Base-by-base conservation (phyloP, 352 stramenopile genomes). In the Phytophthora meadii region DNA sequence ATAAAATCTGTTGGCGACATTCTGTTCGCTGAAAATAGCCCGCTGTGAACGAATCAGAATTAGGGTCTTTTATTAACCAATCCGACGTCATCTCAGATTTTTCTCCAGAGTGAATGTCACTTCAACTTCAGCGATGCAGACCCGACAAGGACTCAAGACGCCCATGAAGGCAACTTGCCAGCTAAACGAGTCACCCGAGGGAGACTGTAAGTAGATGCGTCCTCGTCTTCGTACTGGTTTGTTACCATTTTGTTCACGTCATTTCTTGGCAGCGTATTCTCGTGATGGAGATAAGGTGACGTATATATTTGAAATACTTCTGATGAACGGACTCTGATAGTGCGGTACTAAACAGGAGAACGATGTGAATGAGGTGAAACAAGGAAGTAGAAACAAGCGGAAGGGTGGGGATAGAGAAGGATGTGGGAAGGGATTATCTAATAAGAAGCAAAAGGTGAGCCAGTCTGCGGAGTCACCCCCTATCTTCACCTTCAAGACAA, bases 401-500 rank as follows among this genome's bases (percentile, higher is more conserved):
- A 57, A 63, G 1, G 30, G 40, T 54, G 42, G 25, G 6, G 8
- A 6, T 52, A 27, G 45, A 37, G 30, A 44, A 41, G 22, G 41
- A 14, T 11, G 47, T 48, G 42, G 52, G 41, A 71, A 58, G 49
- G 53, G 24, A 17, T 25, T 66, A 14, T 37, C 32, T 6, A 78
- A 14, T 8, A 36, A 58, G 11, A 48, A 39, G 45, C 61, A 64
- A 14, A 68, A 69, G 27, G n/a, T 40, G 22, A 25, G 36, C 50
- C n/a, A 44, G 15, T n/a, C 22, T 28, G 14, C 24, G 15, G 83
- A 90, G 54, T 85, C 81, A 0, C 76, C 83, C 11, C 81, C 83
- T 11, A 54, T 64, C 12, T 92, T 92, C 57, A 53, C 46, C 3
- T 90, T 84, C 49, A 82, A 77, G 22, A 52, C 74, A 42, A 53